Evolutionary conservation across 306 rosid species (phyloP).

Genomic region (Casuarina equisetifolia): DNA sequence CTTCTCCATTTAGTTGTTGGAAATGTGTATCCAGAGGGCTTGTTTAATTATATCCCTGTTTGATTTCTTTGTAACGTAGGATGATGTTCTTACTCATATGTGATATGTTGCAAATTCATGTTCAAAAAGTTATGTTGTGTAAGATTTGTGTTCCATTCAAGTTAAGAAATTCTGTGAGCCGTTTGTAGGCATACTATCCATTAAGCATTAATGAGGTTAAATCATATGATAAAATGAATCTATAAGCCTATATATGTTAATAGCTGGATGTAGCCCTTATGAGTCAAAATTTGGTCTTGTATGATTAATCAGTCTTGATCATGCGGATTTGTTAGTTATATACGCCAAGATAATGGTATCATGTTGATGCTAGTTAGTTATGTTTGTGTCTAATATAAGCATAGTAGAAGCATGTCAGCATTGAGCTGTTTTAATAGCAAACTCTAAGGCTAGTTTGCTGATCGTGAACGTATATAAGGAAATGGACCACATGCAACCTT

Average conservation of each 20-base stretch:
- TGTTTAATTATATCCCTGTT: neutral
- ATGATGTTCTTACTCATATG: neutral
- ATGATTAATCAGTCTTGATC: neutral
- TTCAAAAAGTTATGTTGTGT: neutral
- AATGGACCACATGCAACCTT: neutral
- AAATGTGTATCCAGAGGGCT: constrained; percentile 6
- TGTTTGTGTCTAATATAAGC: neutral
- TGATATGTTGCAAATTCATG: neutral
- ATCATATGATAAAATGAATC: neutral
- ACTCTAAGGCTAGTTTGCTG: neutral
- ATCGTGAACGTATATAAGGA: neutral
- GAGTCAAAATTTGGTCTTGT: neutral
- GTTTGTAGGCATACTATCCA: neutral
- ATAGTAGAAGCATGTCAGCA: neutral
- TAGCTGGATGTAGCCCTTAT: neutral
- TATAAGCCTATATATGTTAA: neutral
- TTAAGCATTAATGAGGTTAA: neutral
- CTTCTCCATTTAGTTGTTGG: neutral
- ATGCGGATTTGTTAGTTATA: neutral
- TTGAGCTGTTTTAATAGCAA: neutral
- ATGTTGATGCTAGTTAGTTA: neutral
- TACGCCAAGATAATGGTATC: neutral
- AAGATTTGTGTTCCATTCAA: neutral
- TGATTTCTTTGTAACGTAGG: constrained; percentile 1
- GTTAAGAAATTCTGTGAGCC: neutral